Evolutionary conservation across 2,329 filamentous ascomycete species (phyloP).

Genomic region (Aspergillus sojae): DNA sequence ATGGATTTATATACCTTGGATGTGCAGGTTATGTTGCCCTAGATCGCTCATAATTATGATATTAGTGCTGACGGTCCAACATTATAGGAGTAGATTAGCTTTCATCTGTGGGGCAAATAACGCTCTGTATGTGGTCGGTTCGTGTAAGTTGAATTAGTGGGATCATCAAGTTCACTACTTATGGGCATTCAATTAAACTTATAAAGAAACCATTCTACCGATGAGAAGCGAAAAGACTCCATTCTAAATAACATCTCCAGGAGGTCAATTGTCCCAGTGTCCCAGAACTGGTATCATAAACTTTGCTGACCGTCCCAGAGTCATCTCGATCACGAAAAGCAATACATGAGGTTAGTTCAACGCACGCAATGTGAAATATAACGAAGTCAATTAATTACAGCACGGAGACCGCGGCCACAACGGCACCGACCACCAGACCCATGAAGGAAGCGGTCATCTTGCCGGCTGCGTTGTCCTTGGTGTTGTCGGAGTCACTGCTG

Average conservation of each 20-base stretch:
- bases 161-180: not conserved
- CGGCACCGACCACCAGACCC: slow-evolving; percentile 30
- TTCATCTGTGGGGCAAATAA: not conserved
- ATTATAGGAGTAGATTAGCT: not conserved
- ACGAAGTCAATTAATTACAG: slow-evolving; percentile 23
- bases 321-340: not conserved
- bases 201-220: not conserved
- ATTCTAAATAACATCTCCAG: not conserved
- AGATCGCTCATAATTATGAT: not conserved
- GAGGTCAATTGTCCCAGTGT: not conserved
- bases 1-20: not conserved
- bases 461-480: slow-evolving; percentile 20
- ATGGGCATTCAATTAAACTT: not conserved
- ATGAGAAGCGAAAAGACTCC: not conserved
- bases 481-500: slow-evolving; percentile 10
- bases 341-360: not conserved
- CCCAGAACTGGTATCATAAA: not conserved
- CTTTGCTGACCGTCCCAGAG: not conserved
- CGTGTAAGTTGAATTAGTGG: not conserved
- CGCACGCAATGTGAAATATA: not conserved
- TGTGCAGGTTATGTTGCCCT: too few relatives aligned
- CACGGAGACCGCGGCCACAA: slow-evolving; percentile 31
- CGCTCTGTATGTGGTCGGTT: not conserved
- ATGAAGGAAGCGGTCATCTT: slow-evolving; percentile 27
- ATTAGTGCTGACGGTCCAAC: not conserved